phyloP scores from a whole-genome alignment of 2,329 filamentous ascomycete species.

The Exophiala oligosperma region DNA sequence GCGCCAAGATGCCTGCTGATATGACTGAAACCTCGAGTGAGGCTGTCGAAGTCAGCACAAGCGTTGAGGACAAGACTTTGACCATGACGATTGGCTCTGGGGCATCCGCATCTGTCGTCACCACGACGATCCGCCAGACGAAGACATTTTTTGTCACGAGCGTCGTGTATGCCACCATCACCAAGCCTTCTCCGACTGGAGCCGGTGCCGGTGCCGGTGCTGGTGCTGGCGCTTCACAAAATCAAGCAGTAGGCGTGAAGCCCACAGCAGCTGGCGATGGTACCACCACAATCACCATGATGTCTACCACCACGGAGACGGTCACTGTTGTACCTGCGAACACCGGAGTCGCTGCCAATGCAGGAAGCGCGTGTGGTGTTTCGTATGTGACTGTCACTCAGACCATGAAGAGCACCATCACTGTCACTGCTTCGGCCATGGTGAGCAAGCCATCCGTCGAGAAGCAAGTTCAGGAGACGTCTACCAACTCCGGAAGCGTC shows the following conservation, averaged over 20 bases:
- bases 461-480: slow-evolving; percentile 7
- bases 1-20: background rate
- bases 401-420: slow-evolving; percentile 21
- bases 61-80: slow-evolving; percentile 13
- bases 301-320: slow-evolving; percentile 19
- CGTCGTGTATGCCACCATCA: slow-evolving; percentile 23
- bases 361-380: slow-evolving; percentile 11
- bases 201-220: background rate
- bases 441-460: slow-evolving; percentile 4
- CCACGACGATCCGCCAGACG: slow-evolving; percentile 20
- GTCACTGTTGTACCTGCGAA: slow-evolving; percentile 10
- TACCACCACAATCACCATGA: slow-evolving; percentile 14
- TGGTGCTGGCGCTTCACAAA: slow-evolving; percentile 13
- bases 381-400: slow-evolving; percentile 21
- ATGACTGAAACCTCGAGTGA: slow-evolving; percentile 11
- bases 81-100: slow-evolving; percentile 21
- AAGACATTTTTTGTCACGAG: slow-evolving; percentile 18
- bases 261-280: background rate
- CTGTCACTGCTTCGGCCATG: slow-evolving; percentile 16
- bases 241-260: background rate
- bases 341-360: background rate
- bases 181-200: slow-evolving; percentile 8
- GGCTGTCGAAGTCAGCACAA: slow-evolving; percentile 15
- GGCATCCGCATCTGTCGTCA: slow-evolving; percentile 20
- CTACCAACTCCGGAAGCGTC: background rate